Evolutionary conservation across 257 asterid species (phyloP).

Genomic region (Solanum corneliomulleri): DNA sequence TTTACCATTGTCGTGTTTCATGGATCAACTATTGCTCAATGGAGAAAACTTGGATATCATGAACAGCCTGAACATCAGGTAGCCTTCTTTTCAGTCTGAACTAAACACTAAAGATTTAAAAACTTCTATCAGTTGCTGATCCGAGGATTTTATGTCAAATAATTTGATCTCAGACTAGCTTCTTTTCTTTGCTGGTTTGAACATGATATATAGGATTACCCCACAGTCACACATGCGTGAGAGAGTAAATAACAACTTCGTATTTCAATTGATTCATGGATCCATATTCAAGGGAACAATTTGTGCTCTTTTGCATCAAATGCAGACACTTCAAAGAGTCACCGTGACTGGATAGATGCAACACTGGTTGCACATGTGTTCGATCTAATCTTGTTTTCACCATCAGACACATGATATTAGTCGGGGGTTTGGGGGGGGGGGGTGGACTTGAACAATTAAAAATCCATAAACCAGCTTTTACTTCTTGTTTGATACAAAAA

Average conservation of each 20-base stretch:
- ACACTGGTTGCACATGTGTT: not conserved
- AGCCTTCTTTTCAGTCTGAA: constrained; percentile 2
- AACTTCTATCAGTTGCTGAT: not conserved
- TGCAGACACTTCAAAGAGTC: not conserved
- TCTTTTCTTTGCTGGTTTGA: not conserved
- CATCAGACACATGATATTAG: not conserved
- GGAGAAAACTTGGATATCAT: constrained; percentile 95
- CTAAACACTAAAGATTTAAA: not conserved
- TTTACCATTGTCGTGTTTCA: constrained; percentile 90
- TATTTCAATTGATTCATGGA: not conserved
- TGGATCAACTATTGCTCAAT: constrained; percentile 89
- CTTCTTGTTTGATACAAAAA: not conserved
- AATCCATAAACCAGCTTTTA: not conserved
- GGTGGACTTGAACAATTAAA: not conserved
- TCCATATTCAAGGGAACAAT: not conserved
- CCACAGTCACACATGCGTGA: not conserved
- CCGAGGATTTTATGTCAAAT: not conserved
- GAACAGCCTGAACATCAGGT: constrained; percentile 92
- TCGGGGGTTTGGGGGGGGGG: not conserved
- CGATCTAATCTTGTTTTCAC: not conserved
- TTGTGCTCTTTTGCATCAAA: not conserved
- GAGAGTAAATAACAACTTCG: not conserved
- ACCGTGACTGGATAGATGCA: not conserved
- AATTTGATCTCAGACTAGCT: not conserved
- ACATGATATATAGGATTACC: not conserved